Base-by-base conservation (phyloP, 1,284 basidiomycete species). In the Chiua sp. region DNA sequence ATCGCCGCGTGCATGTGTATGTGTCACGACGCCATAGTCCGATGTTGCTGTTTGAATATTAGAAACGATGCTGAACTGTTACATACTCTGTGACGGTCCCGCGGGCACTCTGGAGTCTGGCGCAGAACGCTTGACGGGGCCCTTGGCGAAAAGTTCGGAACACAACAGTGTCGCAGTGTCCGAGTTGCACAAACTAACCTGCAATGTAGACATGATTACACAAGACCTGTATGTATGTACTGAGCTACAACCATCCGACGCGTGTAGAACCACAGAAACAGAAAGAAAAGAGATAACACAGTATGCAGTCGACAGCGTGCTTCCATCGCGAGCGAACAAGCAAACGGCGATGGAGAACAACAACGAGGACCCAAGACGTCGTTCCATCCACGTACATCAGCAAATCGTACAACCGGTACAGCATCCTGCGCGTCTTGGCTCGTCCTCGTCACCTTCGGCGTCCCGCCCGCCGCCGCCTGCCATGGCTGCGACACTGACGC, bases 391-490 rank as follows among this genome's bases (percentile, higher is more conserved):
- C 37, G 37, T 39, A 10, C 30, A 22, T 68, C 53, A 71, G 37
- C 67, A 68, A 11, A 72, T 65, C 18, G 55, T 56, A 54, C 67
- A 68, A 1, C 68, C 59, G 11, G 67, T 53, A 28, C 70, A 68
- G 49, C 67, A 68, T 0, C 67, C 66, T 16, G 47, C 20, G 0
- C 56, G 63, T 7, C 63, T 47, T 12, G 46, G 23, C 26, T 63
- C 67, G 37, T 70, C 56, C 15, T 26, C 5, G 5, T 57, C 59
- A 3, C 16, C 30, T 1, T 59, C 68, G 12, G 18, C 51, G 20
- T 58, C 57, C 61, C 49, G 55, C 50, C 13, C 59, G 42, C 37
- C 56, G 16, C 62, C 50, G 1, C 60, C 30, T 18, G 37, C 64
- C 15, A 54, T 47, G 39, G 52, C 42, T n/a, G 42, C 28, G 5